Evolutionary conservation across 164 flowering plant genomes (phyloP).

Genomic region (Tetracentron sinense): DNA sequence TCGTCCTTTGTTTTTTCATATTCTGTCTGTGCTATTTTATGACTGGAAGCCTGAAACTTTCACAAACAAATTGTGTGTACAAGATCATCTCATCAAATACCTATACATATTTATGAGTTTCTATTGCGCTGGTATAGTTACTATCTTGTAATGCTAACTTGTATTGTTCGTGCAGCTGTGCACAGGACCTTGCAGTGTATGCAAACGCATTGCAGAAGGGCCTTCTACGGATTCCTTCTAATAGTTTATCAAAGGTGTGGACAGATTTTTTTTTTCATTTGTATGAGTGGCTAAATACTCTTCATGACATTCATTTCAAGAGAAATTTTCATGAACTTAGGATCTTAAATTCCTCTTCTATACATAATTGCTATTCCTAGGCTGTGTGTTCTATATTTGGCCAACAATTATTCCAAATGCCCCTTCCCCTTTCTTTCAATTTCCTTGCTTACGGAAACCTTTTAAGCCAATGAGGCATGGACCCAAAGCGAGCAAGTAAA

Average conservation of each 20-base stretch:
- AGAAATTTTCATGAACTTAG: not conserved
- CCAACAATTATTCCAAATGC: too few relatives aligned
- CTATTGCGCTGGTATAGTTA: not conserved
- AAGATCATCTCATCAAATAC: not conserved
- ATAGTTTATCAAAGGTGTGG: slow-evolving; percentile 77
- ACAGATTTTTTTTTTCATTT: not conserved
- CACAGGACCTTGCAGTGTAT: slow-evolving; percentile 62
- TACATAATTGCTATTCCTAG: too few relatives aligned
- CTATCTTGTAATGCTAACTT: slow-evolving; percentile 2
- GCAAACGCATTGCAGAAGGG: slow-evolving; percentile 51
- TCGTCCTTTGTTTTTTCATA: not conserved
- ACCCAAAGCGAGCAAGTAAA: too few relatives aligned
- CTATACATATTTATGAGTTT: not conserved
- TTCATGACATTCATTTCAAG: not conserved
- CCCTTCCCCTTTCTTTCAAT: too few relatives aligned
- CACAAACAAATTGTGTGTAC: not conserved
- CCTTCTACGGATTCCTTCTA: slow-evolving; percentile 59
- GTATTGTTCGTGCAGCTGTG: slow-evolving; percentile 46
- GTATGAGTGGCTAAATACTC: not conserved
- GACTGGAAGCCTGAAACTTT: not conserved
- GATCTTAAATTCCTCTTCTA: not conserved
- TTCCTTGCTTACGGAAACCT: too few relatives aligned
- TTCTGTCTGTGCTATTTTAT: not conserved
- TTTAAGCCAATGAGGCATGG: too few relatives aligned
- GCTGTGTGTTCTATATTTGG: too few relatives aligned